A percentile compares a stretch with the other conserved stretches of the same genome.
Conservation (phyloP, 2,329 filamentous ascomycete genomes). For the Purpureocillium takamizusanense region DNA sequence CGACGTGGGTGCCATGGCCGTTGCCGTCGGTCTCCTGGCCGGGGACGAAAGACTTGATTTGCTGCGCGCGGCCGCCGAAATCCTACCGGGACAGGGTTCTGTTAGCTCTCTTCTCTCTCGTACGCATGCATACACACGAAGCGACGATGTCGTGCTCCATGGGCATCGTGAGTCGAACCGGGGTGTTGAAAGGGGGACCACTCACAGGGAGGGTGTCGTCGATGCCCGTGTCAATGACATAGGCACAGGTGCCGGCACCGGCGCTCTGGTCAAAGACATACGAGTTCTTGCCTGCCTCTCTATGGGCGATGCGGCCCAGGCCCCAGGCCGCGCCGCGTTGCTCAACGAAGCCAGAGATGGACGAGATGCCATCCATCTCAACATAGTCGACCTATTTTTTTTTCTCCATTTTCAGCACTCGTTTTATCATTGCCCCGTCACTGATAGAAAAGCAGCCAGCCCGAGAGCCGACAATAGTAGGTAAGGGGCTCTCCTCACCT, state of each 20-base stretch:
- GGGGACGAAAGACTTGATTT: conserved; percentile 23
- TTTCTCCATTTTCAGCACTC: no score
- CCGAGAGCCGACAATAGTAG: no score
- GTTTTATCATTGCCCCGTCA: no score
- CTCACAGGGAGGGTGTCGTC: conserved; percentile 20
- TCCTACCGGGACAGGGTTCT: no score
- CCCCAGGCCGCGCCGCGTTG: conserved; percentile 27
- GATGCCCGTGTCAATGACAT: conserved; percentile 34
- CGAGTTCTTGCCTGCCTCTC: conserved; percentile 11
- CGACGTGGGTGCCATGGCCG: conserved; percentile 28
- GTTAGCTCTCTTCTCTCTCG: no score
- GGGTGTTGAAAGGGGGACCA: conserved; percentile 2
- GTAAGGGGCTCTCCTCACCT: conserved; percentile 6
- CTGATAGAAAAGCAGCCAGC: no score
- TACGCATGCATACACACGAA: no score
- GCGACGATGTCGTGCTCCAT: no score
- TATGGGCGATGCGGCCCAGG: conserved; percentile 23
- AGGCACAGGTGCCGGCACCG: conserved; percentile 26
- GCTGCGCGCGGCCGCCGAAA: conserved; percentile 29
- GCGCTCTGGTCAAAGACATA: conserved; percentile 20
- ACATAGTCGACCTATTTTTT: conserved; percentile 27
- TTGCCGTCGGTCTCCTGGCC: conserved; percentile 17
- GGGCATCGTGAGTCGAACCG: no score
- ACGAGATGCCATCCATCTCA: conserved; percentile 22
- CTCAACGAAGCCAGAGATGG: conserved; percentile 8